These are phyloP conservation scores for Pythium periplocum DNA, from an alignment of 352 stramenopile genomes.

Conservation along the genomic window DNA sequence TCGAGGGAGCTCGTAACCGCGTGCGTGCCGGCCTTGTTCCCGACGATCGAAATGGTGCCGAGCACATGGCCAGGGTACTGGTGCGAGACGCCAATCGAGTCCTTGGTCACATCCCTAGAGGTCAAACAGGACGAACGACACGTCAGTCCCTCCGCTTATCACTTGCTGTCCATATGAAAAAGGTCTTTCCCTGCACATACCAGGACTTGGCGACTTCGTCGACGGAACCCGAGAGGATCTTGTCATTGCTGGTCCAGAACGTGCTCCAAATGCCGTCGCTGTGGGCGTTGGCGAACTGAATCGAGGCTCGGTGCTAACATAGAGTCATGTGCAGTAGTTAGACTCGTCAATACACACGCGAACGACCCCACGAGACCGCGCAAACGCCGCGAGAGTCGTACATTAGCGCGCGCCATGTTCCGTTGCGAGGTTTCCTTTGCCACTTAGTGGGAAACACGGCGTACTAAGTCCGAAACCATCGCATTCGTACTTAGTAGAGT, in stretches of 20 bases:
- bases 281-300: slow-evolving; percentile 80
- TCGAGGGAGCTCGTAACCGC: slow-evolving; percentile 81
- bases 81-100: slow-evolving; percentile 69
- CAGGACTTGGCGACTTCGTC: slow-evolving; percentile 86
- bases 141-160: background rate
- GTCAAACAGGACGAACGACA: background rate
- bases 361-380: background rate
- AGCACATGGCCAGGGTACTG: slow-evolving; percentile 82
- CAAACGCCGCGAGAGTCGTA: slow-evolving; percentile 6
- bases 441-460: too few relatives aligned
- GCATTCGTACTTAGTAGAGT: too few relatives aligned
- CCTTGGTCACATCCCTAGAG: slow-evolving; percentile 56
- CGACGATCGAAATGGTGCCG: slow-evolving; percentile 80
- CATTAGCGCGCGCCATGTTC: slow-evolving; percentile 24
- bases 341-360: slow-evolving; percentile 18
- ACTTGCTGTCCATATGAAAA: too few relatives aligned
- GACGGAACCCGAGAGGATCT: slow-evolving; percentile 84
- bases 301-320: slow-evolving; percentile 64
- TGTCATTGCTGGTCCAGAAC: slow-evolving; percentile 84
- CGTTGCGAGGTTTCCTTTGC: background rate
- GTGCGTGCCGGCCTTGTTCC: slow-evolving; percentile 71
- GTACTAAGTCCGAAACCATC: too few relatives aligned
- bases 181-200: slow-evolving; percentile 19
- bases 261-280: slow-evolving; percentile 87
- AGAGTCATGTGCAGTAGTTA: background rate